Conservation (phyloP, 2,329 filamentous ascomycete species). For the Sclerotinia nivalis region DNA sequence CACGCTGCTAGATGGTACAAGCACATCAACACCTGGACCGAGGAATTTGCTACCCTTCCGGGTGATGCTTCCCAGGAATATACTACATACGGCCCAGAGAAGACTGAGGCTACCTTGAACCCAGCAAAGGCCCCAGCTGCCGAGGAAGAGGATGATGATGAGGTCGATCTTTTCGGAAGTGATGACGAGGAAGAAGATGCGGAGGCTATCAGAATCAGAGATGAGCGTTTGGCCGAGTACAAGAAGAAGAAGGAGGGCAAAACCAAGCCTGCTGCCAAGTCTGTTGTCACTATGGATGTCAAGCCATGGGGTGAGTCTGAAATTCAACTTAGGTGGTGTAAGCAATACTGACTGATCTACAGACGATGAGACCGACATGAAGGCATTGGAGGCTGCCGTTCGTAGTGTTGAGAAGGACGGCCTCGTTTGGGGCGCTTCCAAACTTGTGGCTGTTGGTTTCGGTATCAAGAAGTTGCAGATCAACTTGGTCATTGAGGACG, state of each 20-base stretch:
- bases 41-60: conserved; percentile 86
- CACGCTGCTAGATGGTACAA: conserved; percentile 98
- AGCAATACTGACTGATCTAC: conserved; percentile 31
- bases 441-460: conserved; percentile 88
- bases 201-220: conserved; percentile 79
- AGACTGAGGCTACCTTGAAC: conserved; percentile 74
- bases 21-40: conserved; percentile 91
- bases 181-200: conserved; percentile 94
- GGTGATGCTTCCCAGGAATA: conserved; percentile 88
- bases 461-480: conserved; percentile 99
- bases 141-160: conserved; percentile 77
- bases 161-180: conserved; percentile 90
- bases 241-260: conserved; percentile 95
- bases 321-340: background rate
- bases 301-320: conserved; percentile 89
- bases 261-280: conserved; percentile 91
- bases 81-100: conserved; percentile 89
- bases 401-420: conserved; percentile 86
- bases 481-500: conserved; percentile 95
- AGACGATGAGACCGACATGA: conserved; percentile 95
- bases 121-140: conserved; percentile 77
- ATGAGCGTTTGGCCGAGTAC: conserved; percentile 91
- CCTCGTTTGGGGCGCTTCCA: conserved; percentile 92
- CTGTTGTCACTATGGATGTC: conserved; percentile 90
- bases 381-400: conserved; percentile 75